Percentiles rank a stretch among this genome's conserved stretches.
These are phyloP conservation scores for Excoecaria agallocha DNA, from an alignment of 345 rosid species.

Conservation along the genomic window DNA sequence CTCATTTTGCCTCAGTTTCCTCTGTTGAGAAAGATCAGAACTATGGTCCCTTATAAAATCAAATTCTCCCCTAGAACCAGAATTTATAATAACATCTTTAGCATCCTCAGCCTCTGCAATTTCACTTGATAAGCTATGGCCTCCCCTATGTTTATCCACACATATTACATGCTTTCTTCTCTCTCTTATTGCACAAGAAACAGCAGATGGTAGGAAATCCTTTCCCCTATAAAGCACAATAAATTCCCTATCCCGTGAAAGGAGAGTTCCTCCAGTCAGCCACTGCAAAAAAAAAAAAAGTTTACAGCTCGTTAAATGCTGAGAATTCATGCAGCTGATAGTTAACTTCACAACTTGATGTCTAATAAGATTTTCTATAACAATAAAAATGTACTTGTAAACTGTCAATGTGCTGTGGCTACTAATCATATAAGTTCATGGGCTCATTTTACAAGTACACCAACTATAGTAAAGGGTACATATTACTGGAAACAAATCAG, in stretches of 20 bases:
- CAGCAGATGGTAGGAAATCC: constrained; percentile 86
- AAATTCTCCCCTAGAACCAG: constrained; percentile 25
- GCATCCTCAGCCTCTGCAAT: constrained; percentile 22
- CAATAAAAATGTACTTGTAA: not conserved
- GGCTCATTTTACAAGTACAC: not conserved
- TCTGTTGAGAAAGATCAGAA: constrained; percentile 25
- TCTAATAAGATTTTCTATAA: not conserved
- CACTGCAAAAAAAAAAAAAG: constrained; percentile 46
- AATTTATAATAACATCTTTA: constrained; percentile 18
- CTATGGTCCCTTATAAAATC: constrained; percentile 21
- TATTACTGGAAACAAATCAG: not conserved
- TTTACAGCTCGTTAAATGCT: constrained; percentile 23
- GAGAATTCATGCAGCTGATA: not conserved
- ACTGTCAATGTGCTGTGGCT: not conserved
- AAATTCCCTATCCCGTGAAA: constrained; percentile 78
- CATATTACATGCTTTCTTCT: constrained; percentile 51
- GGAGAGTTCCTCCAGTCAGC: constrained; percentile 84
- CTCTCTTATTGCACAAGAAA: constrained; percentile 79
- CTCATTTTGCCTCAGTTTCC: constrained; percentile 44
- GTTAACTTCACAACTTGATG: not conserved
- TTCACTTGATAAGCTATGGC: constrained; percentile 20
- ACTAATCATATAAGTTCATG: not conserved
- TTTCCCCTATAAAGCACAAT: constrained; percentile 89
- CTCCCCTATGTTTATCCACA: constrained; percentile 32
- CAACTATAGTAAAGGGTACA: not conserved